A percentile compares a stretch with the other conserved stretches of the same genome.
These are phyloP conservation scores for Entonaema liquescens DNA, from an alignment of 495 filamentous ascomycete genomes.

Conservation along the genomic window DNA sequence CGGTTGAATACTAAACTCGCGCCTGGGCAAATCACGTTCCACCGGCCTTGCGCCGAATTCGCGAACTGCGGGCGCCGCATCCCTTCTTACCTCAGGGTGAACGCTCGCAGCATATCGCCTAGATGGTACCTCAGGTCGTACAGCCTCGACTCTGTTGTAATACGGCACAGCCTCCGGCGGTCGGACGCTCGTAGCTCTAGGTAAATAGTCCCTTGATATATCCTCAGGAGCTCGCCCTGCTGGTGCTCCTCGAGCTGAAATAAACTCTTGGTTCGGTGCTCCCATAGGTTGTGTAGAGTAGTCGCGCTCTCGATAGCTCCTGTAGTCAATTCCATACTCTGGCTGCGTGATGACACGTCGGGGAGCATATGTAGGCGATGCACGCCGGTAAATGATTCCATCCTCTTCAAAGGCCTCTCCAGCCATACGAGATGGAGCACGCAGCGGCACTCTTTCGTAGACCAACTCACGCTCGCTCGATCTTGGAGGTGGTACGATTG, in stretches of 20 bases:
- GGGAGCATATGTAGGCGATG: constrained; percentile 50
- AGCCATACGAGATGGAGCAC: constrained; percentile 63
- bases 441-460: constrained; percentile 59
- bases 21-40: constrained; percentile 44
- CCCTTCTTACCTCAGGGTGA: constrained; percentile 51
- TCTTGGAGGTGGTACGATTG: constrained; percentile 52
- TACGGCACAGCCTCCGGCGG: constrained; percentile 62
- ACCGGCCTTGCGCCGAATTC: constrained; percentile 56
- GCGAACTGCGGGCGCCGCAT: constrained; percentile 46
- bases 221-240: constrained; percentile 51
- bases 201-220: constrained; percentile 60
- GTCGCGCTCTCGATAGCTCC: constrained; percentile 62
- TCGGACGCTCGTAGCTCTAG: constrained; percentile 66
- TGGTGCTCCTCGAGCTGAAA: constrained; percentile 48
- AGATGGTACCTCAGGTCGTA: constrained; percentile 57
- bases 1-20: constrained; percentile 50
- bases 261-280: constrained; percentile 54
- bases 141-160: constrained; percentile 61
- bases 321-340: constrained; percentile 58
- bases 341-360: constrained; percentile 64
- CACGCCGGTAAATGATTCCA: constrained; percentile 54
- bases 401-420: constrained; percentile 58
- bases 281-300: constrained; percentile 54
- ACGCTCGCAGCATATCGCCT: constrained; percentile 55
- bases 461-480: constrained; percentile 53